phyloP scores from a whole-genome alignment of 2,329 filamentous ascomycete genomes.

The Lachnellula hyalina region DNA sequence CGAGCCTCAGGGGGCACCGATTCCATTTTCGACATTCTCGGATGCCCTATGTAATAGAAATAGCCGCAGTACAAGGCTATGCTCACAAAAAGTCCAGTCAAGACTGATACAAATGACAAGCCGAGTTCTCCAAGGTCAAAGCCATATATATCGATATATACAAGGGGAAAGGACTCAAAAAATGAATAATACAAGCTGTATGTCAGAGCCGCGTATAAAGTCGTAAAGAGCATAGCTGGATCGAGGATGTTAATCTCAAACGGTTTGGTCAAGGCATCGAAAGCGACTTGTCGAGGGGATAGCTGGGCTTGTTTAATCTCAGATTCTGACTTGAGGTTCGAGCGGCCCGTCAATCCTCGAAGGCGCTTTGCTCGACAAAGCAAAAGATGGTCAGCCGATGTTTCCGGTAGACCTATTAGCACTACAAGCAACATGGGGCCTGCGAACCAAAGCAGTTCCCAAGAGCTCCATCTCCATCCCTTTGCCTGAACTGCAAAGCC shows the following conservation, averaged over 20 bases:
- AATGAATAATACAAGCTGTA: constrained; percentile 9
- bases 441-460: constrained; percentile 56
- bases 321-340: constrained; percentile 50
- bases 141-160: constrained; percentile 1
- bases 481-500: constrained; percentile 52
- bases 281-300: constrained; percentile 36
- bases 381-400: constrained; percentile 45
- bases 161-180: constrained; percentile 8
- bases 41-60: not conserved
- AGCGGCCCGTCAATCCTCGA: constrained; percentile 50
- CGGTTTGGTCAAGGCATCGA: constrained; percentile 42
- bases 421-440: constrained; percentile 51
- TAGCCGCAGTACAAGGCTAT: constrained; percentile 4
- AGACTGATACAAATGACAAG: constrained; percentile 1
- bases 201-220: constrained; percentile 40
- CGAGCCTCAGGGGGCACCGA: not conserved
- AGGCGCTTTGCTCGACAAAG: constrained; percentile 52
- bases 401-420: constrained; percentile 59
- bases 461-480: constrained; percentile 57
- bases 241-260: constrained; percentile 10
- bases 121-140: constrained; percentile 2
- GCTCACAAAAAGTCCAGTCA: not conserved
- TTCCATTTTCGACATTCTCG: not conserved
- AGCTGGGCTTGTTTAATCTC: constrained; percentile 55
- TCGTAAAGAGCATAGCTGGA: constrained; percentile 50